Conservation (phyloP, 2,329 filamentous ascomycete species). For the Pezicula radicicola region DNA sequence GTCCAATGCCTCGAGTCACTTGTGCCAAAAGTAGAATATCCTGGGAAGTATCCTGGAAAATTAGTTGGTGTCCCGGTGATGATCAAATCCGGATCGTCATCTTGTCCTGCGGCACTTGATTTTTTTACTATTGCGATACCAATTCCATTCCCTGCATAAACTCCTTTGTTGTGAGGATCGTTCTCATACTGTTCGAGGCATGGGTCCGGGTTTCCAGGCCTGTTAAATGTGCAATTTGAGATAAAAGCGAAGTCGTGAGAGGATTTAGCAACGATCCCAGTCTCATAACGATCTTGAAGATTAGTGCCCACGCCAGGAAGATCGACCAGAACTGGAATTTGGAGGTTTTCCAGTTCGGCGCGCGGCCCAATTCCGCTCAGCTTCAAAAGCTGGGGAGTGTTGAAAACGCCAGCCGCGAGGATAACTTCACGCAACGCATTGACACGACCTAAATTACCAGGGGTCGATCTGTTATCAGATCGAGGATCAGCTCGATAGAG, state of each 20-base stretch:
- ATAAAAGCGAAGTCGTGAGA: conserved; percentile 33
- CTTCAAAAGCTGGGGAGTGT: conserved; percentile 43
- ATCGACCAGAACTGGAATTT: conserved; percentile 48
- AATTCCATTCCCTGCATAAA: conserved; percentile 43
- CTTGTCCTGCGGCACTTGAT: conserved; percentile 32
- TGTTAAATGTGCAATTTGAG: conserved; percentile 30
- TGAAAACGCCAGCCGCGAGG: conserved; percentile 41
- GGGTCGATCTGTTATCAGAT: conserved; percentile 14
- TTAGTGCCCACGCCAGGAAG: conserved; percentile 58
- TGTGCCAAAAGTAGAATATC: conserved; percentile 32
- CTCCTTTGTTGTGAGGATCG: conserved; percentile 3
- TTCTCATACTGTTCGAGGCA: conserved; percentile 25
- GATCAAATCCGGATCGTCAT: conserved; percentile 34
- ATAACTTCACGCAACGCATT: conserved; percentile 41
- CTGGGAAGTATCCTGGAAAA: conserved; percentile 38
- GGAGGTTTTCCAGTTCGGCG: conserved; percentile 32
- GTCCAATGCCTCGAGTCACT: conserved; percentile 35
- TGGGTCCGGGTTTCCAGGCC: conserved; percentile 30
- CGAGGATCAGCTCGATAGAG: conserved; percentile 40
- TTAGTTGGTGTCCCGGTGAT: conserved; percentile 24
- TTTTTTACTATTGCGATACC: conserved; percentile 31
- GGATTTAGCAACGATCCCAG: conserved; percentile 38
- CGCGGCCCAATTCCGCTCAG: conserved; percentile 38
- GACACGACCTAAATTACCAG: conserved; percentile 18
- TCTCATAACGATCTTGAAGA: conserved; percentile 53